A percentile compares a stretch with the other conserved stretches of the same genome.
These are phyloP conservation scores for Fusarium liriodendri DNA, from an alignment of 2,329 filamentous ascomycete species.

Conservation along the genomic window DNA sequence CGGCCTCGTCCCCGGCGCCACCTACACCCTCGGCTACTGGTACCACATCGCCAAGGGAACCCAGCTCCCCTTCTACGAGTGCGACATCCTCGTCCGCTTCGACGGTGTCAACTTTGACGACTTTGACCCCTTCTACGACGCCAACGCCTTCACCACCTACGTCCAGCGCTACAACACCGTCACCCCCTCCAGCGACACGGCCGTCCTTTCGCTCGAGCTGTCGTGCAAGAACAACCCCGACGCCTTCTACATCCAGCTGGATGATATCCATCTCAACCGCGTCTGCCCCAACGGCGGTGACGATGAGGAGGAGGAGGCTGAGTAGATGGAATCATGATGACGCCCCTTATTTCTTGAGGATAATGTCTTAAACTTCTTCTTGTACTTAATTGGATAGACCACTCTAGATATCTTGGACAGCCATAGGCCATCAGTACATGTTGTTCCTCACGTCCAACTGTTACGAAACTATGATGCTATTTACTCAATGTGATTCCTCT, in stretches of 20 bases:
- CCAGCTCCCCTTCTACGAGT: background rate
- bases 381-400: background rate
- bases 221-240: slow-evolving; percentile 1
- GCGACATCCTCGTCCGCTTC: slow-evolving; percentile 17
- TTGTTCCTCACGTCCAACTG: background rate
- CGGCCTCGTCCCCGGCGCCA: background rate
- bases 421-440: background rate
- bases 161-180: slow-evolving; percentile 3
- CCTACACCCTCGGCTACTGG: slow-evolving; percentile 11
- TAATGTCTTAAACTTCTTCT: background rate
- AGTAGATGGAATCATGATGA: background rate
- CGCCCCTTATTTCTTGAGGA: background rate
- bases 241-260: slow-evolving; percentile 15
- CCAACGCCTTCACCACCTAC: background rate
- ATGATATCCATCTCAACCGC: slow-evolving; percentile 11
- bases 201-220: slow-evolving; percentile 12
- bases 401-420: background rate
- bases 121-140: slow-evolving; percentile 22
- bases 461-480: background rate
- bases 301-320: background rate
- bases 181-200: background rate
- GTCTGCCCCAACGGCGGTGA: background rate
- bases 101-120: slow-evolving; percentile 4
- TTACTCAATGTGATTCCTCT: background rate
- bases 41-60: background rate